These are phyloP conservation scores for Drechslera avenae DNA, from an alignment of 2,329 filamentous ascomycete genomes.

Conservation along the genomic window DNA sequence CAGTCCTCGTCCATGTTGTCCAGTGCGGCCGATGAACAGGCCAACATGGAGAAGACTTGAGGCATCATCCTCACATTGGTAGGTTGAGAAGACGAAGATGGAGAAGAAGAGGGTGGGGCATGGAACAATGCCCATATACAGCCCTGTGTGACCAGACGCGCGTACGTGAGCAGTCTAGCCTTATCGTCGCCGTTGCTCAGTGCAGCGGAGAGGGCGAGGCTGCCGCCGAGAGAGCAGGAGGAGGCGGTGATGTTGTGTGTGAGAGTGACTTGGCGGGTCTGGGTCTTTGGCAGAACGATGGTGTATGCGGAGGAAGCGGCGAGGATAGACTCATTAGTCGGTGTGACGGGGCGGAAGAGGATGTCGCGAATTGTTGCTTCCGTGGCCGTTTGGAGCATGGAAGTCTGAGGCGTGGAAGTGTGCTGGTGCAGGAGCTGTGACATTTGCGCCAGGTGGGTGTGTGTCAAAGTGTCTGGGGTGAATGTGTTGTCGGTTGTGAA, in stretches of 20 bases:
- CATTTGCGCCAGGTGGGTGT: neutral
- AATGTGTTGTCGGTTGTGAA: constrained; percentile 38
- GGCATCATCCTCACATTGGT: neutral
- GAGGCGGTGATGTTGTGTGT: neutral
- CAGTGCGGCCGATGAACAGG: constrained; percentile 40
- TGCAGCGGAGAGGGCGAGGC: constrained; percentile 67
- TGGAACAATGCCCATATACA: constrained; percentile 65
- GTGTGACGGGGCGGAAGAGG: constrained; percentile 55
- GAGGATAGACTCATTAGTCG: constrained; percentile 52
- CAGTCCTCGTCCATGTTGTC: neutral
- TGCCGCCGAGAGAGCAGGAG: constrained; percentile 70
- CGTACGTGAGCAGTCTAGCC: constrained; percentile 55
- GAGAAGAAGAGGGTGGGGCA: constrained; percentile 62
- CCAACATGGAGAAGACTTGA: constrained; percentile 53
- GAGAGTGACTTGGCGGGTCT: constrained; percentile 55
- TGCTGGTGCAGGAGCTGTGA: constrained; percentile 1
- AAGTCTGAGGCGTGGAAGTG: constrained; percentile 18
- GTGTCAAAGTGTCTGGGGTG: neutral
- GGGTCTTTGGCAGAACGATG: constrained; percentile 21
- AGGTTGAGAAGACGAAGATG: constrained; percentile 45
- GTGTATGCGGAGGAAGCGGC: constrained; percentile 31
- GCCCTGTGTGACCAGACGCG: constrained; percentile 61
- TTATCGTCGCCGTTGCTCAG: constrained; percentile 39
- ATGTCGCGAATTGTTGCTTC: constrained; percentile 49
- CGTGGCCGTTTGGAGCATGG: constrained; percentile 35